These are phyloP conservation scores for Aureobasidium namibiae DNA, from an alignment of 2,329 filamentous ascomycete species.

Conservation along the genomic window DNA sequence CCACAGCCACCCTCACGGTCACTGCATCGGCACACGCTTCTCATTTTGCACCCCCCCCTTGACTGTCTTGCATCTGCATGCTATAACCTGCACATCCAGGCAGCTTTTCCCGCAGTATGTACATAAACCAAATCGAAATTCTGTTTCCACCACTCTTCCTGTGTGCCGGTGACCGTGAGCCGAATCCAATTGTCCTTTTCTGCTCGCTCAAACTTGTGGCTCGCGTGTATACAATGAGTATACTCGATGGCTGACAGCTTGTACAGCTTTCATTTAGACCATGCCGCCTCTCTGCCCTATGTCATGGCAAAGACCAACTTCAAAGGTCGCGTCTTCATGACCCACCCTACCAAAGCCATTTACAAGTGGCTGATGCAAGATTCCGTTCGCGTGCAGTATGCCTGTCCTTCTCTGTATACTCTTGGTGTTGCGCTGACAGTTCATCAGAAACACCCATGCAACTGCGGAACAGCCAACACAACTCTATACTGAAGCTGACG, in stretches of 20 bases:
- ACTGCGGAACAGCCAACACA: conserved; percentile 55
- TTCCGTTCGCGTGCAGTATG: conserved; percentile 79
- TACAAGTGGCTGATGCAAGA: conserved; percentile 99
- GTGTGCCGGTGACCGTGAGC: conserved; percentile 14
- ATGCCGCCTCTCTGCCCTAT: conserved; percentile 96
- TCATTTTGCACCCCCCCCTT: background rate
- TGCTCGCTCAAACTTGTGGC: background rate
- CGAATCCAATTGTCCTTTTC: background rate
- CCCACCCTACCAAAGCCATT: conserved; percentile 96
- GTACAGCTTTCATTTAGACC: conserved; percentile 88
- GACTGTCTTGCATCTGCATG: background rate
- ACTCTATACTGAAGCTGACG: conserved; percentile 91
- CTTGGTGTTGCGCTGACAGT: background rate
- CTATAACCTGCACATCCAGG: background rate
- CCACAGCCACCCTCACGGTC: background rate
- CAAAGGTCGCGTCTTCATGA: conserved; percentile 95
- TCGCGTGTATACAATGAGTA: background rate
- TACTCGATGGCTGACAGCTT: background rate
- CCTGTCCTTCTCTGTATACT: conserved; percentile 18
- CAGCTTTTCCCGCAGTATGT: conserved; percentile 14
- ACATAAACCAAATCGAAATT: conserved; percentile 28
- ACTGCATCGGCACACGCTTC: conserved; percentile 7
- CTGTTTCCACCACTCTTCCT: conserved; percentile 13
- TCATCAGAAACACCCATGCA: conserved; percentile 52
- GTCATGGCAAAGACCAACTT: conserved; percentile 98